A percentile compares a stretch with the other conserved stretches of the same genome.
These are phyloP conservation scores for Monosporascus sp. DNA, from an alignment of 2,329 filamentous ascomycete genomes.

Conservation along the genomic window DNA sequence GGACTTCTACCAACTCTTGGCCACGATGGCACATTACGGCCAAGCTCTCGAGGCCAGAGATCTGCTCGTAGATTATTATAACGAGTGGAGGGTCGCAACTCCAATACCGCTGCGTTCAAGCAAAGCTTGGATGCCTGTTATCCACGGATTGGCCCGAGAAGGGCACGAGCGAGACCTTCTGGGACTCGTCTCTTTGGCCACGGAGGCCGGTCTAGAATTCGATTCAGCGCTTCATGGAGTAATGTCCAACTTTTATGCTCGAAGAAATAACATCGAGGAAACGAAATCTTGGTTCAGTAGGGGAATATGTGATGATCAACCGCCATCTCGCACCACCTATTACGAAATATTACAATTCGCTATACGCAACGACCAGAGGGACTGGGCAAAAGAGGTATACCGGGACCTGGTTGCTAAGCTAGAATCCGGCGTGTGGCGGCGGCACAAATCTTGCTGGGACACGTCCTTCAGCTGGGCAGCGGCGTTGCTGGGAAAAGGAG, in stretches of 20 bases:
- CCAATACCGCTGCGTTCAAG: conserved; percentile 26
- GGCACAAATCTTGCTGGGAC: conserved; percentile 60
- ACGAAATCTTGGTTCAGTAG: conserved; percentile 65
- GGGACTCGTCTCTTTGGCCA: conserved; percentile 48
- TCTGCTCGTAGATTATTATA: conserved; percentile 14
- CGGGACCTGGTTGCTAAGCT: conserved; percentile 40
- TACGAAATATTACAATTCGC: conserved; percentile 56
- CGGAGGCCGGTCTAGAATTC: conserved; percentile 41
- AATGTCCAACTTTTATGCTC: conserved; percentile 60
- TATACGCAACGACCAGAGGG: conserved; percentile 51
- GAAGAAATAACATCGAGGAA: conserved; percentile 50
- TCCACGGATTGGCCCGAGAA: conserved; percentile 59
- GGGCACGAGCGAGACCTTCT: conserved; percentile 54
- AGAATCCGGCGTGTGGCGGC: conserved; percentile 28
- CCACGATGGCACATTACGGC: conserved; percentile 24
- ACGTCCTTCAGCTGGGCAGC: conserved; percentile 72
- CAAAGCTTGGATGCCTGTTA: conserved; percentile 43
- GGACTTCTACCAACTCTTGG: conserved; percentile 19
- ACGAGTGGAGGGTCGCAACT: conserved; percentile 3
- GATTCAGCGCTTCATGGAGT: conserved; percentile 43
- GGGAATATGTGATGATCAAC: conserved; percentile 36
- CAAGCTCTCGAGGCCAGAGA: conserved; percentile 25
- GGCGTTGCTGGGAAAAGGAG: conserved; percentile 61
- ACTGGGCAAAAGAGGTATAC: conserved; percentile 61
- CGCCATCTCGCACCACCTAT: conserved; percentile 43